Evolutionary conservation across 2,329 filamentous ascomycete species (phyloP).

Genomic region (Aspergillus pseudonomiae): DNA sequence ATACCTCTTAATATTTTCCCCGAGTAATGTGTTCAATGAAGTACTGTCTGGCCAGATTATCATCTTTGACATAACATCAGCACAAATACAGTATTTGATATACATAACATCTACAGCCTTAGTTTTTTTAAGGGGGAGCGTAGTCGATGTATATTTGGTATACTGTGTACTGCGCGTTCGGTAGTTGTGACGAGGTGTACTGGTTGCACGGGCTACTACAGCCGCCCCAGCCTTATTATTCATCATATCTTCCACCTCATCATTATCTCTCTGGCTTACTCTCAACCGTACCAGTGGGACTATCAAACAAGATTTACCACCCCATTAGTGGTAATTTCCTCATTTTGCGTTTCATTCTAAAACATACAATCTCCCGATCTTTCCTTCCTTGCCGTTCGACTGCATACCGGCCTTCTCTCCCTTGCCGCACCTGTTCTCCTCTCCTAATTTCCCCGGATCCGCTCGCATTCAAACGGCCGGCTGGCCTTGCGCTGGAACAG

Average conservation of each 20-base stretch:
- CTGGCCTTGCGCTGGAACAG: slow-evolving; percentile 4
- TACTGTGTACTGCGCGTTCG: background rate
- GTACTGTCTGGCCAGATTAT: background rate
- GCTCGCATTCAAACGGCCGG: slow-evolving; percentile 2
- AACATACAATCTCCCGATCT: background rate
- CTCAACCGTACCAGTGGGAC: background rate
- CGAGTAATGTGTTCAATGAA: background rate
- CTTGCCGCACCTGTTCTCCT: slow-evolving; percentile 12
- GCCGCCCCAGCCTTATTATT: background rate
- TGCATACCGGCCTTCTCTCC: slow-evolving; percentile 3
- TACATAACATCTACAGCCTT: background rate
- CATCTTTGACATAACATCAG: background rate
- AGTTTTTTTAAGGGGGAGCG: background rate
- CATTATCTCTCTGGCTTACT: background rate
- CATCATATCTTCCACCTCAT: background rate
- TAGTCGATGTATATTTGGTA: background rate
- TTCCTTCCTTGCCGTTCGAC: slow-evolving; percentile 4
- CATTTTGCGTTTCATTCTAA: background rate
- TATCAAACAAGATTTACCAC: background rate
- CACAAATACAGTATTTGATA: background rate
- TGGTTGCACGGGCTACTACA: background rate
- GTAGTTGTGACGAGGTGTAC: background rate
- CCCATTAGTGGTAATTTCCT: background rate
- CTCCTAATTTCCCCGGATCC: slow-evolving; percentile 10
- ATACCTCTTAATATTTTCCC: background rate